A percentile compares a stretch with the other conserved stretches of the same genome.
Conservation (phyloP, 2,329 filamentous ascomycete species). For the Ceratocystis alfenasii region DNA sequence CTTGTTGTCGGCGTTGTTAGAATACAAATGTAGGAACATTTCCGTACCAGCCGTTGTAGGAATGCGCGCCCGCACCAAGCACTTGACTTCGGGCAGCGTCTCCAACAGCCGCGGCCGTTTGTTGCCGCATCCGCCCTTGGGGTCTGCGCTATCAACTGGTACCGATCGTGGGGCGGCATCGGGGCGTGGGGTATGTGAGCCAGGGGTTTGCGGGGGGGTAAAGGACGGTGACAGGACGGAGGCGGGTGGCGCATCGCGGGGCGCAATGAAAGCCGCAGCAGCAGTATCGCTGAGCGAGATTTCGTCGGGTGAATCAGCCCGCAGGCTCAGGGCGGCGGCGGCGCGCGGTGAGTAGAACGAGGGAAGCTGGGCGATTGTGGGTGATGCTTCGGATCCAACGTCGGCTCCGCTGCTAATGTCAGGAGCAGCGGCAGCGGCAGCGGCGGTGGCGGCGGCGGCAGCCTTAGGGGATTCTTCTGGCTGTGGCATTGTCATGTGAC, state of each 20-base stretch:
- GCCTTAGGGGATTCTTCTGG: background rate
- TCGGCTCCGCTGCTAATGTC: background rate
- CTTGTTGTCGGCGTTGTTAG: constrained; percentile 85
- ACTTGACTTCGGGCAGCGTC: constrained; percentile 73
- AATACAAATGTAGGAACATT: constrained; percentile 94
- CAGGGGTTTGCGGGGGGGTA: constrained; percentile 57
- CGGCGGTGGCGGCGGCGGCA: background rate
- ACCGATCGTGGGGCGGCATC: constrained; percentile 38
- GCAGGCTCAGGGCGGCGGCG: background rate
- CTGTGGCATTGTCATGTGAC: background rate
- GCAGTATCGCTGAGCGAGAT: constrained; percentile 16
- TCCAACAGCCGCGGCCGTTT: constrained; percentile 62
- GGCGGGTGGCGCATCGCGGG: constrained; percentile 35
- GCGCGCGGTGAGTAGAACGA: constrained; percentile 23
- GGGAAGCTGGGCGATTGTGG: constrained; percentile 16
- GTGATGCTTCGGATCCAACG: background rate
- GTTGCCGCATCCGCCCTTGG: constrained; percentile 47
- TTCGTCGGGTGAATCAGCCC: constrained; percentile 14
- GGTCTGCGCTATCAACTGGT: constrained; percentile 48
- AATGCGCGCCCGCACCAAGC: constrained; percentile 86
- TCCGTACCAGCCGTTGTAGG: constrained; percentile 84
- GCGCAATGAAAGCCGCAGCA: constrained; percentile 21
- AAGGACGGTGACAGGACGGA: constrained; percentile 81
- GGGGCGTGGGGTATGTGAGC: constrained; percentile 41
- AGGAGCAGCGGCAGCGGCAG: background rate